Evolutionary conservation across 2,329 filamentous ascomycete genomes (phyloP).

Genomic region (Aspergillus sp.): DNA sequence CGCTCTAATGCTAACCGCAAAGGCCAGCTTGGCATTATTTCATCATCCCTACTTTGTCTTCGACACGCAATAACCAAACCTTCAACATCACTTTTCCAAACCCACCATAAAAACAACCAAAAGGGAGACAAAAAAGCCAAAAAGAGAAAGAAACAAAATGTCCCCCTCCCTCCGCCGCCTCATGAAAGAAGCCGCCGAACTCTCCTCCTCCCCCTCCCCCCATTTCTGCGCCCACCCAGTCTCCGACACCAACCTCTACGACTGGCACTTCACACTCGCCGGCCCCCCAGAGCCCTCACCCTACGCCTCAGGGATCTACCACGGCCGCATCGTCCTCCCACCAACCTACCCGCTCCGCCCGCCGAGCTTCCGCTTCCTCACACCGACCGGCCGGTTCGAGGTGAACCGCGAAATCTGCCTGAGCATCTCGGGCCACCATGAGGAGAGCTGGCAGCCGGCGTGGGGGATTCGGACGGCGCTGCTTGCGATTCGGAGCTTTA

Average conservation of each 20-base stretch:
- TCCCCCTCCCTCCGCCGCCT: conserved; percentile 33
- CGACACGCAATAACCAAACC: background rate
- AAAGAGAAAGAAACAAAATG: conserved; percentile 14
- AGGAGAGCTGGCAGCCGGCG: conserved; percentile 97
- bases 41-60: background rate
- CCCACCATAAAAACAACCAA: background rate
- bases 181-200: conserved; percentile 83
- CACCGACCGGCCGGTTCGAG: conserved; percentile 88
- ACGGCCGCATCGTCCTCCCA: conserved; percentile 89
- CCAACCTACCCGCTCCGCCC: conserved; percentile 86
- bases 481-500: conserved; percentile 74
- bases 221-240: conserved; percentile 78
- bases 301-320: conserved; percentile 81
- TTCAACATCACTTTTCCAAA: background rate
- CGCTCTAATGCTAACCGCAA: background rate
- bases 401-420: conserved; percentile 96
- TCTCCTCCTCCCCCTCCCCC: conserved; percentile 71
- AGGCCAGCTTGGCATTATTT: conserved; percentile 7
- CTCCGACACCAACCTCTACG: conserved; percentile 84
- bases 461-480: conserved; percentile 94
- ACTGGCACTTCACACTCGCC: conserved; percentile 98
- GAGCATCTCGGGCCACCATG: conserved; percentile 88
- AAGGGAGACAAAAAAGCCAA: background rate
- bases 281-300: conserved; percentile 75
- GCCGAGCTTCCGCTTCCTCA: conserved; percentile 92